A percentile compares a stretch with the other conserved stretches of the same genome.
Evolutionary conservation across 441 rosid species (phyloP).

Genomic region (Pelargonium citronellum): DNA sequence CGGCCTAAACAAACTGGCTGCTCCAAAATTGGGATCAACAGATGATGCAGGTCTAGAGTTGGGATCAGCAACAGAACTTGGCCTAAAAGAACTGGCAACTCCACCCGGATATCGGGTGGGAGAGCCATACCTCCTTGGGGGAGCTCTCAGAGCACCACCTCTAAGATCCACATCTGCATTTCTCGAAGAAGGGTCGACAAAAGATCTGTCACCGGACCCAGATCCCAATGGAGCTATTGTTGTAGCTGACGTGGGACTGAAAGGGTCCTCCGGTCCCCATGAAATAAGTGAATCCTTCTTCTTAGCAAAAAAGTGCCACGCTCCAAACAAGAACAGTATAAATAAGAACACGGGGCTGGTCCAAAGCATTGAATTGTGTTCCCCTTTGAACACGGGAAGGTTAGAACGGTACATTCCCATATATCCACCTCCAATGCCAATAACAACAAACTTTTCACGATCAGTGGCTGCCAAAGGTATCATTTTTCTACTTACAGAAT

Average conservation of each 20-base stretch:
- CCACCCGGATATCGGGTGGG: slow-evolving; percentile 63
- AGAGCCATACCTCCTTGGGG: slow-evolving; percentile 53
- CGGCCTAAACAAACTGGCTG: slow-evolving; percentile 51
- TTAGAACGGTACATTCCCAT: slow-evolving; percentile 74
- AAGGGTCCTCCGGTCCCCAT: slow-evolving; percentile 91
- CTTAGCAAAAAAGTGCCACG: slow-evolving; percentile 95
- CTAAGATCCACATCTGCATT: slow-evolving; percentile 58
- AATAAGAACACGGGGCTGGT: slow-evolving; percentile 74
- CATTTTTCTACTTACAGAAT: slow-evolving; percentile 23
- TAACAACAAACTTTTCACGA: slow-evolving; percentile 69
- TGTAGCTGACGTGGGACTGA: slow-evolving; percentile 41
- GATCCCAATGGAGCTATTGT: slow-evolving; percentile 42
- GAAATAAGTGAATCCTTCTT: slow-evolving; percentile 86
- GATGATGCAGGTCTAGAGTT: slow-evolving; percentile 46
- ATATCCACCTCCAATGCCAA: slow-evolving; percentile 71
- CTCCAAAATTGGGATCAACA: slow-evolving; percentile 58
- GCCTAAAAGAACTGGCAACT: slow-evolving; percentile 49
- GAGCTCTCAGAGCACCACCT: slow-evolving; percentile 41
- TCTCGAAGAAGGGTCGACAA: slow-evolving; percentile 56
- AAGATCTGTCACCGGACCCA: slow-evolving; percentile 45
- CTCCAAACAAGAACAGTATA: slow-evolving; percentile 72
- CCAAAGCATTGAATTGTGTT: slow-evolving; percentile 69
- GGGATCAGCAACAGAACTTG: slow-evolving; percentile 37
- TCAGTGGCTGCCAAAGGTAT: slow-evolving; percentile 77
- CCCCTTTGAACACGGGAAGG: slow-evolving; percentile 59